Conservation (phyloP, 2,329 filamentous ascomycete genomes). For the Amauroascus niger region DNA sequence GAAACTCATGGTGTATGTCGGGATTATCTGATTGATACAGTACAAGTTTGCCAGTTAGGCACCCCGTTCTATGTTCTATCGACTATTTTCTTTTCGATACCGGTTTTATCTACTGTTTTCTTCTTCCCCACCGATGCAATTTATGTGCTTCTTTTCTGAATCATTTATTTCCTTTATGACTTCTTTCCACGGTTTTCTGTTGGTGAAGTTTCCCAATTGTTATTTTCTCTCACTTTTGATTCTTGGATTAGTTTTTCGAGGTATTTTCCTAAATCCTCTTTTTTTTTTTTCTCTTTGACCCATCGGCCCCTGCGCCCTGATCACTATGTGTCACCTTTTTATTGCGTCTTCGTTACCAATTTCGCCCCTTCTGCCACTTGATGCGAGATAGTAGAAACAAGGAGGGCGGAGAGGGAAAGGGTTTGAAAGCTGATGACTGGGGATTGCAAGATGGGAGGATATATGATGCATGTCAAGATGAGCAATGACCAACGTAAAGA, state of each 20-base stretch:
- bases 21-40: constrained; percentile 11
- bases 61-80: background rate
- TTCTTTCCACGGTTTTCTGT: too few species aligned
- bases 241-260: background rate
- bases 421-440: background rate
- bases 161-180: background rate
- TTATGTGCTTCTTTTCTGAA: background rate
- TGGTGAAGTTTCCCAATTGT: too few species aligned
- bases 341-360: too few species aligned
- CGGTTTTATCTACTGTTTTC: background rate
- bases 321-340: too few species aligned
- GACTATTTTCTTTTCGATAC: background rate
- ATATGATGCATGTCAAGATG: constrained; percentile 8
- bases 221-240: too few species aligned
- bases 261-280: background rate
- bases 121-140: background rate
- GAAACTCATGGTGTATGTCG: constrained; percentile 69
- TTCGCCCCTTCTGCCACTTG: too few species aligned
- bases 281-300: background rate
- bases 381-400: too few species aligned
- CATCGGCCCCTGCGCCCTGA: too few species aligned
- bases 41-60: background rate
- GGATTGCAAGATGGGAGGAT: background rate
- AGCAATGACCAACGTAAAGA: constrained; percentile 6
- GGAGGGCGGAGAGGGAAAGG: background rate